Conservation (phyloP, 2,329 filamentous ascomycete species). For the Ilyonectria sp. region DNA sequence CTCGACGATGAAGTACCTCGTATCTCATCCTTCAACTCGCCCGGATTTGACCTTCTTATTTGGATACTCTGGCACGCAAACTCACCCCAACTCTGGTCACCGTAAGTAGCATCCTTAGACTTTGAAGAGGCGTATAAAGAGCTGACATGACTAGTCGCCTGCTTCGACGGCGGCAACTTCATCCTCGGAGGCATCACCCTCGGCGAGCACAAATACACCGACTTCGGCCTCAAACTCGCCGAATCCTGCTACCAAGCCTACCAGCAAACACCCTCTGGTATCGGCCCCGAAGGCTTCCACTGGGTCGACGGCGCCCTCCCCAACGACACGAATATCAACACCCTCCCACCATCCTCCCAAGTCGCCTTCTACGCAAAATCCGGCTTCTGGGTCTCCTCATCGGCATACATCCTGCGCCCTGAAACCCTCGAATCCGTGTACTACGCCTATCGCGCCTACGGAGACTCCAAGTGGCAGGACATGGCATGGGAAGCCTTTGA, state of each 20-base stretch:
- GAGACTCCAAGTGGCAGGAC: conserved; percentile 82
- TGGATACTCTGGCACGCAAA: conserved; percentile 64
- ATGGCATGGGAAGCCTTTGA: conserved; percentile 87
- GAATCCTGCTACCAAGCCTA: conserved; percentile 84
- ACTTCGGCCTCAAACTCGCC: conserved; percentile 82
- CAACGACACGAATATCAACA: conserved; percentile 54
- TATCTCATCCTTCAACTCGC: conserved; percentile 76
- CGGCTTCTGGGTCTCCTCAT: conserved; percentile 79
- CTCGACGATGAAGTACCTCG: conserved; percentile 80
- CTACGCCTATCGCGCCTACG: conserved; percentile 87
- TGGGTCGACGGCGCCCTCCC: conserved; percentile 66
- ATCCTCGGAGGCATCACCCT: conserved; percentile 85
- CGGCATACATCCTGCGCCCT: conserved; percentile 79
- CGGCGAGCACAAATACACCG: conserved; percentile 74
- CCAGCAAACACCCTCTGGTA: conserved; percentile 74
- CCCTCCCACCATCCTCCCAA: conserved; percentile 60
- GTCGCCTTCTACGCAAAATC: conserved; percentile 73
- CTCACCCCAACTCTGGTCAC: conserved; percentile 64
- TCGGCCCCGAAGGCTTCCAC: conserved; percentile 81
- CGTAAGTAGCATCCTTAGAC: conserved; percentile 52
- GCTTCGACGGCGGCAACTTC: conserved; percentile 88
- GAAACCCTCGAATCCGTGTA: conserved; percentile 90
- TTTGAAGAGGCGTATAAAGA: conserved; percentile 38
- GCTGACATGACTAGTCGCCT: conserved; percentile 65
- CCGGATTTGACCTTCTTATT: conserved; percentile 82